Base-by-base conservation (phyloP, 2,329 filamentous ascomycete species). In the Phaeophleospora eucalypticola region DNA sequence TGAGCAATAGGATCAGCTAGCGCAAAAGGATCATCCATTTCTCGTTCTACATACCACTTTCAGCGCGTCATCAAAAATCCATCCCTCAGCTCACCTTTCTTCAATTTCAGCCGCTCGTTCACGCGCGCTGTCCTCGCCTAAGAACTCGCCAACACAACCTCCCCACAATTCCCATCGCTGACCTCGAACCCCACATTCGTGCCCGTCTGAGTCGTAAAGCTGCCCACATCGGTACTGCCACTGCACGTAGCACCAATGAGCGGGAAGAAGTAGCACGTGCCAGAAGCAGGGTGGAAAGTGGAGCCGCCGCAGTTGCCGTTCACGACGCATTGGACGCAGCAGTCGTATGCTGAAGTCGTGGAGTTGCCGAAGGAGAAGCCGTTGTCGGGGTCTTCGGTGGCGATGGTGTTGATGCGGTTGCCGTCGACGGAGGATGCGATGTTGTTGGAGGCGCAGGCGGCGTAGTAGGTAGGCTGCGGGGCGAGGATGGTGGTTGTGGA, bases 391-490 rank as follows among this genome's bases (percentile, higher is more conserved):
- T 46, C 40, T 17, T 38, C 41, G 17, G 41, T 37, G 9, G 37
- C 46, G 21, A 52, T 49, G 36, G 46, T 48, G 46, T 29, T 41
- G 32, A 46, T 47, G 4, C 50, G 43, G n/a, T 45, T 46, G 16
- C 36, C 42, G 43, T 45, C 41, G 19, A 49, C 43, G 36, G 45
- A 52, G 17, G 46, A 46, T 1, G 41, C 35, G n/a, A 46, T 41
- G 43, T 52, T 52, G 40, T 43, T 40, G n/a, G 33, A 29, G 2
- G 34, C 39, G 21, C 49, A 52, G 21, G 45, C 49, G 14, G 49
- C 46, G 32, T 49, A 52, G 49, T 36, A 46, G n/a, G 49, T 52
- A 19, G 49, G 49, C 36, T 52, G 49, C 2, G 49, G 38, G 16
- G 39, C 38, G 35, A 43, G 49, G 35, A 46, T 17, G 8, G 49